These are phyloP conservation scores for Hysterium pulicare DNA, from an alignment of 2,329 filamentous ascomycete genomes.

Conservation along the genomic window DNA sequence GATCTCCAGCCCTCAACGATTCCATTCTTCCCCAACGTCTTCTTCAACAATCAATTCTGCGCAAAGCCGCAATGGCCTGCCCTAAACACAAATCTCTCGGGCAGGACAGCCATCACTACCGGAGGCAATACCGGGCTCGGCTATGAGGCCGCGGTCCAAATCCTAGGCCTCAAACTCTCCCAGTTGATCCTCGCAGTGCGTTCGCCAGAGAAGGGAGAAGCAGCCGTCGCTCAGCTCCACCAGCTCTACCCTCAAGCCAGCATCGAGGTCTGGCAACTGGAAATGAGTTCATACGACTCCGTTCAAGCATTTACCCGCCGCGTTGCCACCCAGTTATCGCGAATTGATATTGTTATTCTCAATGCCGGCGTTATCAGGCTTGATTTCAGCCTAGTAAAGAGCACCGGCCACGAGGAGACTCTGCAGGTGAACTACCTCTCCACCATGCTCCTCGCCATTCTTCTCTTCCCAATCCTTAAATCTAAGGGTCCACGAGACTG, in stretches of 20 bases:
- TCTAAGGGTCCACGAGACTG: slow-evolving; percentile 2
- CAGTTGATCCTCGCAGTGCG: slow-evolving; percentile 32
- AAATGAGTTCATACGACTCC: slow-evolving; percentile 21
- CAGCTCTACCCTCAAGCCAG: slow-evolving; percentile 10
- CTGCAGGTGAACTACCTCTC: slow-evolving; percentile 57
- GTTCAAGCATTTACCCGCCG: slow-evolving; percentile 16
- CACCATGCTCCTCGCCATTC: slow-evolving; percentile 50
- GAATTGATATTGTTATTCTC: slow-evolving; percentile 27
- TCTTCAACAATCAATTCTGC: slow-evolving; percentile 18
- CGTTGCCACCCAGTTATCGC: slow-evolving; percentile 8
- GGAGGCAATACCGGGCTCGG: slow-evolving; percentile 31
- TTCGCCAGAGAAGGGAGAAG: slow-evolving; percentile 22
- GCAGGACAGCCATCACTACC: slow-evolving; percentile 42
- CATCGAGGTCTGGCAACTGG: slow-evolving; percentile 26
- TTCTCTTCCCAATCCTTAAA: slow-evolving; percentile 40
- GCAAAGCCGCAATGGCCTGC: slow-evolving; percentile 14
- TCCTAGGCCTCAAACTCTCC: slow-evolving; percentile 17
- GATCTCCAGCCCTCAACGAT: slow-evolving; percentile 16
- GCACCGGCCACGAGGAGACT: slow-evolving; percentile 31
- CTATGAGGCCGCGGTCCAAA: slow-evolving; percentile 19
- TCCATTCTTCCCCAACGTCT: slow-evolving; percentile 13
- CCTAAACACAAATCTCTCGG: slow-evolving; percentile 8
- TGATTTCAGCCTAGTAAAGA: slow-evolving; percentile 10
- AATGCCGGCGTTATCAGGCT: slow-evolving; percentile 31
- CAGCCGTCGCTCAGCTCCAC: slow-evolving; percentile 15